Percentiles rank a stretch among this genome's conserved stretches.
These are phyloP conservation scores for Nelumbo lutea DNA, from an alignment of 164 flowering plant genomes.

Conservation along the genomic window DNA sequence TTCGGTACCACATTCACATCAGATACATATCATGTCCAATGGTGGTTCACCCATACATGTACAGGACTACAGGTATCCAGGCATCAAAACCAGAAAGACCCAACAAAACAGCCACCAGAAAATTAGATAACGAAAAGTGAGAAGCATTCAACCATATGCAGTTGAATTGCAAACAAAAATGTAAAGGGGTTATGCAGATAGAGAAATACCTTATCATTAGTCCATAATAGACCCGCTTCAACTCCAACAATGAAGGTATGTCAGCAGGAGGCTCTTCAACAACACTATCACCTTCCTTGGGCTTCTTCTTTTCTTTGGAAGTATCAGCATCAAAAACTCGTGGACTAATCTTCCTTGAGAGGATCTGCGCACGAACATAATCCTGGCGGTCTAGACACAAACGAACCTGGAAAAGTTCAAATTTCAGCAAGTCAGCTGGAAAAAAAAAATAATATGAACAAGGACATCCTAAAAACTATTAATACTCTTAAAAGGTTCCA, in stretches of 20 bases:
- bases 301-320: conserved; percentile 86
- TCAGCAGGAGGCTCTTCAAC: conserved; percentile 93
- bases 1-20: no score
- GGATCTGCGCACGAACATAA: conserved; percentile 93
- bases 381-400: conserved; percentile 90
- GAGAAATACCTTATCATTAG: conserved; percentile 64
- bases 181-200: not conserved
- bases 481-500: not conserved
- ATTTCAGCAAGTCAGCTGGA: conserved; percentile 1
- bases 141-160: not conserved
- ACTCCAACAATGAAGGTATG: conserved; percentile 72
- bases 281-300: conserved; percentile 87
- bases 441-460: not conserved
- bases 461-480: not conserved
- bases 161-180: not conserved
- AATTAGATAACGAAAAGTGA: not conserved
- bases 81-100: no score
- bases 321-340: conserved; percentile 82
- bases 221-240: conserved; percentile 88
- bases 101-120: not conserved
- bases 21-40: no score
- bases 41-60: no score
- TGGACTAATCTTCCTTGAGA: conserved; percentile 89
- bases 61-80: no score
- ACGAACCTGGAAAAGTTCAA: conserved; percentile 54